These are phyloP conservation scores for Aegilops umbellulata DNA, from an alignment of 176 grass and related monocot species.

Conservation along the genomic window DNA sequence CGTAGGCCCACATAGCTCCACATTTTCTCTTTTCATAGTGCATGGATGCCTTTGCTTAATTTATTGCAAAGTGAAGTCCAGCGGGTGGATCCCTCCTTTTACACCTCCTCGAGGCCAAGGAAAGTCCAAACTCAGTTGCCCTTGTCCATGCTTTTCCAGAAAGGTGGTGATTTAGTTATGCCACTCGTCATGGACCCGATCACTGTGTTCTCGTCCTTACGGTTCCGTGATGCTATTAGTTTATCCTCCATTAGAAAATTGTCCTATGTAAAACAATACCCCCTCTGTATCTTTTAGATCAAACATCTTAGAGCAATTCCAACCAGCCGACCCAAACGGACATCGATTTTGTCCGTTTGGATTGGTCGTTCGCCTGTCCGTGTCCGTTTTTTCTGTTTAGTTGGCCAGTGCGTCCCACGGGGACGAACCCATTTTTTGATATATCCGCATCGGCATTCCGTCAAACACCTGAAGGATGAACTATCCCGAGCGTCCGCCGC, in stretches of 20 bases:
- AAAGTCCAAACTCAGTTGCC: constrained; percentile 36
- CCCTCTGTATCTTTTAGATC: background rate
- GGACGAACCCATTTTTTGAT: no score
- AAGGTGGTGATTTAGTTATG: constrained; percentile 23
- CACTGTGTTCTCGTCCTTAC: constrained; percentile 25
- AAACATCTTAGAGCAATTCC: no score
- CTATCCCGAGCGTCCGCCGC: no score
- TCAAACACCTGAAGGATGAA: no score
- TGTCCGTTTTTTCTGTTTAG: no score
- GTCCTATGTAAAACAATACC: background rate
- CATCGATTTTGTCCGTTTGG: no score
- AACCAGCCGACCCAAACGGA: no score
- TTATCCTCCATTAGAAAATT: background rate
- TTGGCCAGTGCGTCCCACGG: no score
- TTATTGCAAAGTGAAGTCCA: constrained; percentile 26
- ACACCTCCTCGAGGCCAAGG: constrained; percentile 35
- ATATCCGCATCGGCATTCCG: no score
- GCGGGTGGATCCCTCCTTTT: constrained; percentile 33
- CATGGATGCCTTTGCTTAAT: constrained; percentile 26
- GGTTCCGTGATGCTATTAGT: background rate
- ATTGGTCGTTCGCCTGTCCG: no score
- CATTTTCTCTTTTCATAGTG: constrained; percentile 28
- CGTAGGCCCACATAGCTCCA: constrained; percentile 17
- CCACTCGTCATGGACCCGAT: constrained; percentile 12
- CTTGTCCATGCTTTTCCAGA: constrained; percentile 45